A percentile compares a stretch with the other conserved stretches of the same genome.
Evolutionary conservation across 768 basidiomycete species (phyloP).

Genomic region (Pholiota conissans): DNA sequence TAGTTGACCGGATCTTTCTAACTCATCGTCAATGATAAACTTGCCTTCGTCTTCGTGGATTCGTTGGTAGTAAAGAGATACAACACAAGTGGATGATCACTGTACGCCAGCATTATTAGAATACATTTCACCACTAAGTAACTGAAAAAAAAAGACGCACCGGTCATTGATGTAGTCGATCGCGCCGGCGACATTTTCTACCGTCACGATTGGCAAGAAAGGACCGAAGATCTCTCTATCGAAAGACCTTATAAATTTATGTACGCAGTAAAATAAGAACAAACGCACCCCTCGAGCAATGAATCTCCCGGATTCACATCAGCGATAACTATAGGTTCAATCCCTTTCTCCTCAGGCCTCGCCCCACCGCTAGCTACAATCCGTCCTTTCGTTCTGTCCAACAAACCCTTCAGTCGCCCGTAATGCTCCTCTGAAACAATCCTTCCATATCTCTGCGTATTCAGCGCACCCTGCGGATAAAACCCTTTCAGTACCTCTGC

Average conservation of each 20-base stretch:
- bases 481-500: slow-evolving; percentile 44
- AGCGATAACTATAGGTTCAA: slow-evolving; percentile 63
- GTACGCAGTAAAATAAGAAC: not conserved
- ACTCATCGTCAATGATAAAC: slow-evolving; percentile 8
- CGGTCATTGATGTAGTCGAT: slow-evolving; percentile 52
- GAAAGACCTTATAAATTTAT: not conserved
- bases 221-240: slow-evolving; percentile 76
- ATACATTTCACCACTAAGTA: not conserved
- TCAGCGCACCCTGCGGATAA: slow-evolving; percentile 53
- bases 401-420: slow-evolving; percentile 48
- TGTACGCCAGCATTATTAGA: slow-evolving; percentile 20
- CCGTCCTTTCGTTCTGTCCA: slow-evolving; percentile 55
- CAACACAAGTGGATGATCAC: slow-evolving; percentile 59
- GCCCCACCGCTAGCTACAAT: slow-evolving; percentile 47
- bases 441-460: slow-evolving; percentile 41
- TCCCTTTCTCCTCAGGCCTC: slow-evolving; percentile 35
- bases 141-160: slow-evolving; percentile 32
- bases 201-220: slow-evolving; percentile 59
- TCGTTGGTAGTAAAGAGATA: slow-evolving; percentile 62
- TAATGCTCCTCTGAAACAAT: slow-evolving; percentile 59
- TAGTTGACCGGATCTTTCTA: not conserved
- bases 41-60: slow-evolving; percentile 37
- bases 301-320: slow-evolving; percentile 55
- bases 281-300: slow-evolving; percentile 58
- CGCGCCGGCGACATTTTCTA: slow-evolving; percentile 56